These are phyloP conservation scores for Teunomyces stri DNA, from an alignment of 805 yeast genomes.

Conservation along the genomic window DNA sequence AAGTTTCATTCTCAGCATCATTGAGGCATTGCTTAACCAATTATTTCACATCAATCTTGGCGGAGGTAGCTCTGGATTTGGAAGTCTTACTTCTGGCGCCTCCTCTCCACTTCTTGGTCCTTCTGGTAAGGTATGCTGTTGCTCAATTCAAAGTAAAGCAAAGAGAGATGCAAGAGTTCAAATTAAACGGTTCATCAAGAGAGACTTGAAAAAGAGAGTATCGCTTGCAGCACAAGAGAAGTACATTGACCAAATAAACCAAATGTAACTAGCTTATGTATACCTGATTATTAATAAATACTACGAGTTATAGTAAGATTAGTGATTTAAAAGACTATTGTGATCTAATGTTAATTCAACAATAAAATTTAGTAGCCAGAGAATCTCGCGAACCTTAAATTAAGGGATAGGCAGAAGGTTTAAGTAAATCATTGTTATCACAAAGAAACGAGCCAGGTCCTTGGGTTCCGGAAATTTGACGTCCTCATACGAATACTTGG, in stretches of 20 bases:
- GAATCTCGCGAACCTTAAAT: too few species aligned
- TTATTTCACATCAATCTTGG: conserved; percentile 20
- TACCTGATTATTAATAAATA: background rate
- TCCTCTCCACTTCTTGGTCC: conserved; percentile 7
- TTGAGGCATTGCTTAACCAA: conserved; percentile 15
- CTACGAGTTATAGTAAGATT: background rate
- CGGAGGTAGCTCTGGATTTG: conserved; percentile 12
- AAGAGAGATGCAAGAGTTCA: conserved; percentile 24
- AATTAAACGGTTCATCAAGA: conserved; percentile 17
- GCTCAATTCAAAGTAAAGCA: conserved; percentile 16
- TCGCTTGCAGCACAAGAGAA: conserved; percentile 9
- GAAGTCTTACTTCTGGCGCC: conserved; percentile 4
- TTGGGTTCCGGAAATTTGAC: too few species aligned
- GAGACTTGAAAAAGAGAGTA: conserved; percentile 20
- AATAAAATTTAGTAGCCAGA: too few species aligned
- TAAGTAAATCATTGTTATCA: too few species aligned
- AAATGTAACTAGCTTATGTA: background rate
- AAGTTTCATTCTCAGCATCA: conserved; percentile 11
- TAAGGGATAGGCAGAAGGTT: too few species aligned
- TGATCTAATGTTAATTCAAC: too few species aligned
- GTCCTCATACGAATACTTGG: too few species aligned
- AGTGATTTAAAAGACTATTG: too few species aligned
- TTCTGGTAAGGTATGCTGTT: conserved; percentile 22
- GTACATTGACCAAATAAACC: conserved; percentile 11
- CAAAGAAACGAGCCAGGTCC: too few species aligned